Evolutionary conservation across 2,329 filamentous ascomycete genomes (phyloP).

Genomic region (Fusarium sp.): DNA sequence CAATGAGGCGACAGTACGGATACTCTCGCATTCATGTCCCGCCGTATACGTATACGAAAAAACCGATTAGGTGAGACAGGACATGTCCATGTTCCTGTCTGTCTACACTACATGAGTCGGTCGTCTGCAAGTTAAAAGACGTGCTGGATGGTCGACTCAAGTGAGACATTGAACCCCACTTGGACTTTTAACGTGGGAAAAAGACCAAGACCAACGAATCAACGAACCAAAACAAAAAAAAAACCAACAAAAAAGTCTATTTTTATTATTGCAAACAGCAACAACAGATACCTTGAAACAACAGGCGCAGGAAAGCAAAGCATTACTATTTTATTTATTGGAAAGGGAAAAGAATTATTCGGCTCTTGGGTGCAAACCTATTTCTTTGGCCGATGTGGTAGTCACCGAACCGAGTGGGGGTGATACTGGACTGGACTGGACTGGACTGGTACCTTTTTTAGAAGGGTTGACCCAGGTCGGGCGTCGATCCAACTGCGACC

Average conservation of each 20-base stretch:
- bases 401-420: neutral
- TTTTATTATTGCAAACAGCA: slow-evolving; percentile 12
- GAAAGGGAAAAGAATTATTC: slow-evolving; percentile 41
- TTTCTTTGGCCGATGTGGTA: slow-evolving; percentile 24
- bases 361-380: slow-evolving; percentile 45
- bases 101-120: slow-evolving; percentile 9
- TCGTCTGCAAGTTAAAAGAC: slow-evolving; percentile 26
- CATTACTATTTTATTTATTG: slow-evolving; percentile 17
- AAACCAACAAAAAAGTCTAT: slow-evolving; percentile 26
- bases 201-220: slow-evolving; percentile 14
- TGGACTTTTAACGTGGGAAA: slow-evolving; percentile 4
- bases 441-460: slow-evolving; percentile 31
- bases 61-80: neutral
- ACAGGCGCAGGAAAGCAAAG: slow-evolving; percentile 33
- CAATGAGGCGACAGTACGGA: slow-evolving; percentile 23
- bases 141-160: slow-evolving; percentile 23
- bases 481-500: slow-evolving; percentile 17
- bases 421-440: neutral
- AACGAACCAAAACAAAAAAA: slow-evolving; percentile 25
- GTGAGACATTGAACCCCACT: slow-evolving; percentile 37
- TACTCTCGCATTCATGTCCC: neutral
- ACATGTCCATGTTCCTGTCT: neutral
- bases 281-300: slow-evolving; percentile 24
- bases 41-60: slow-evolving; percentile 23
- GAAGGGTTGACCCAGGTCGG: slow-evolving; percentile 3